These are phyloP conservation scores for Penicillium sp. DNA, from an alignment of 2,329 filamentous ascomycete species.

Conservation along the genomic window DNA sequence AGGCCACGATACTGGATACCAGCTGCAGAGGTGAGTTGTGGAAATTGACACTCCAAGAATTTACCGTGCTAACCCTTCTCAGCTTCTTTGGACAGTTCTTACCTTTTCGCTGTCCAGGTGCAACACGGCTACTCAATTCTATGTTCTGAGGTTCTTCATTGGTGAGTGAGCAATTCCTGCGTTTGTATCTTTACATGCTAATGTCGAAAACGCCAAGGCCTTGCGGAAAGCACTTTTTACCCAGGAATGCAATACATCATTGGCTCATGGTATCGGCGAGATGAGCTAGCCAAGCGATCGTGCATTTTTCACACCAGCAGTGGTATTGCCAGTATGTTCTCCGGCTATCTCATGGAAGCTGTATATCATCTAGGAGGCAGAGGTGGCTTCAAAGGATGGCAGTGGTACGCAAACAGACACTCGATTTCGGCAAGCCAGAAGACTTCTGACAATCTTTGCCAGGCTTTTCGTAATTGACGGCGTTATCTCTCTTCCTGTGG, in stretches of 20 bases:
- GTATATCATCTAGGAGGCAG: conserved; percentile 53
- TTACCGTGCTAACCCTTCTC: neutral
- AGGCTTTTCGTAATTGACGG: conserved; percentile 58
- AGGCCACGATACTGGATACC: conserved; percentile 53
- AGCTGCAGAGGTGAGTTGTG: conserved; percentile 42
- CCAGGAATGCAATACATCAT: conserved; percentile 57
- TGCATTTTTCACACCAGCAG: conserved; percentile 55
- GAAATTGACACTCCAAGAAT: conserved; percentile 5
- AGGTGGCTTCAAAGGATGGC: conserved; percentile 56
- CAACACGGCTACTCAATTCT: conserved; percentile 47
- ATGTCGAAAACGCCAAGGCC: conserved; percentile 26
- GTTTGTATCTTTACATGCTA: neutral
- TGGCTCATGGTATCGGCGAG: conserved; percentile 53
- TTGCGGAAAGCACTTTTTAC: conserved; percentile 55
- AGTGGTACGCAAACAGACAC: conserved; percentile 39
- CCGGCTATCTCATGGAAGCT: conserved; percentile 57
- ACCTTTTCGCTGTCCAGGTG: conserved; percentile 48
- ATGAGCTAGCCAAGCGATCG: conserved; percentile 55
- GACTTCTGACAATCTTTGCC: neutral
- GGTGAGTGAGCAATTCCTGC: conserved; percentile 27
- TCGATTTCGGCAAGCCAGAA: neutral
- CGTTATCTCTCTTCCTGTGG: conserved; percentile 56
- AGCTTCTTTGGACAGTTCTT: conserved; percentile 53
- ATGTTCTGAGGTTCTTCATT: conserved; percentile 53
- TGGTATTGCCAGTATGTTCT: conserved; percentile 47